A percentile compares a stretch with the other conserved stretches of the same genome.
These are phyloP conservation scores for Tuber microsphaerosporum DNA, from an alignment of 495 filamentous ascomycete genomes.

Conservation along the genomic window DNA sequence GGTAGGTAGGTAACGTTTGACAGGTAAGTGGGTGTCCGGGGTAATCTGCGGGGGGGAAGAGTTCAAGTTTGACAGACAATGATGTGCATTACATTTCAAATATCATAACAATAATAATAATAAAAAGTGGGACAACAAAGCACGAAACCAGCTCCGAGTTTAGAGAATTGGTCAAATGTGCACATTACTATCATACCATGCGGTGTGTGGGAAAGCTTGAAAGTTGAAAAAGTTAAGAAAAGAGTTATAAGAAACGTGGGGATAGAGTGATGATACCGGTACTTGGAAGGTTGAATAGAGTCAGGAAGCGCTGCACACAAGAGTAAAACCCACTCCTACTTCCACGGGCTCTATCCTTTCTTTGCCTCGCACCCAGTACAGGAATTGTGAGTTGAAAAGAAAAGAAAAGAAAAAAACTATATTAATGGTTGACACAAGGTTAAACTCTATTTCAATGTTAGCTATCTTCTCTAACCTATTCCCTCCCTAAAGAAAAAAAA, in stretches of 20 bases:
- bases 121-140: background rate
- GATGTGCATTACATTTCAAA: background rate
- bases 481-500: background rate
- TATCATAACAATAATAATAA: background rate
- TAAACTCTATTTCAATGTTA: background rate
- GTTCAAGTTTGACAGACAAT: background rate
- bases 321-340: background rate
- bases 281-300: background rate
- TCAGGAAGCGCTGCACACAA: background rate
- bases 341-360: background rate
- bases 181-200: background rate
- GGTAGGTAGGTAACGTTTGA: background rate
- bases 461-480: background rate
- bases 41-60: background rate
- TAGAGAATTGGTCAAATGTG: background rate
- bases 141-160: background rate
- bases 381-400: background rate
- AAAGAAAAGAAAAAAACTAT: background rate
- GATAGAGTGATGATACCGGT: no score
- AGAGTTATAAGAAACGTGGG: background rate
- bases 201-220: background rate
- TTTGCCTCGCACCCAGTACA: background rate
- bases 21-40: background rate
- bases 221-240: background rate
- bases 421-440: background rate